Percentiles rank a stretch among this genome's conserved stretches.
phyloP scores from a whole-genome alignment of 257 asterid species.

The Oldenlandia corymbosa region DNA sequence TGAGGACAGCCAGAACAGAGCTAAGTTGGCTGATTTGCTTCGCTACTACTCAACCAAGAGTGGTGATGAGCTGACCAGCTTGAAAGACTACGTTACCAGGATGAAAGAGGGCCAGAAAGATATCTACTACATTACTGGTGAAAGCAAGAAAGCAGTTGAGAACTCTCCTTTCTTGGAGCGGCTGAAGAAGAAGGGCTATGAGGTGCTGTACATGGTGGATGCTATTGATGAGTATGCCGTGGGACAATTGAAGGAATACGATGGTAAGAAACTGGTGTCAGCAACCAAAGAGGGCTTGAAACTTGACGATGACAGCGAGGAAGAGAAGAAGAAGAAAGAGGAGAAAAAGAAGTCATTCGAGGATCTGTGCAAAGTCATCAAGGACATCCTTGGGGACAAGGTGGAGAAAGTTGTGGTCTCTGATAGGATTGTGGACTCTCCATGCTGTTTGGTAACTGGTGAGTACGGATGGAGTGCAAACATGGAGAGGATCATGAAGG shows the following conservation, averaged over 20 bases:
- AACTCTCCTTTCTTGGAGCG: conserved; percentile 73
- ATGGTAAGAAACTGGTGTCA: conserved; percentile 73
- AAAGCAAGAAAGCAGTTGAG: conserved; percentile 73
- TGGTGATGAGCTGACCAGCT: conserved; percentile 73
- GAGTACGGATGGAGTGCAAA: conserved; percentile 79
- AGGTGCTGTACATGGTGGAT: conserved; percentile 73
- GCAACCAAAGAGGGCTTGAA: conserved; percentile 77
- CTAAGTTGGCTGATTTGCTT: conserved; percentile 63
- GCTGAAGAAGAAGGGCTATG: conserved; percentile 77
- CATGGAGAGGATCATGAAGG: conserved; percentile 72
- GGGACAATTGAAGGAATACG: conserved; percentile 70
- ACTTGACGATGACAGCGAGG: conserved; percentile 63
- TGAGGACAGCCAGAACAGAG: conserved; percentile 72
- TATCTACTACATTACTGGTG: conserved; percentile 72
- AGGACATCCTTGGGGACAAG: conserved; percentile 65
- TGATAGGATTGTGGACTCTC: conserved; percentile 73
- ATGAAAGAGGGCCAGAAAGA: conserved; percentile 89
- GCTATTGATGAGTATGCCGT: conserved; percentile 79
- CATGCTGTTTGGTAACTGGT: conserved; percentile 74
- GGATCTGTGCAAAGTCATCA: conserved; percentile 60
- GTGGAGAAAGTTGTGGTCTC: conserved; percentile 75
- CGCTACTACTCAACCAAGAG: conserved; percentile 71
- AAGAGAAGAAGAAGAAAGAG: conserved; percentile 59
- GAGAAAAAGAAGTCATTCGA: conserved; percentile 68
- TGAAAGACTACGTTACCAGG: conserved; percentile 76